Conservation (phyloP, 1,139 yeast species). For the Blastobotrys raffinosifermentans region DNA sequence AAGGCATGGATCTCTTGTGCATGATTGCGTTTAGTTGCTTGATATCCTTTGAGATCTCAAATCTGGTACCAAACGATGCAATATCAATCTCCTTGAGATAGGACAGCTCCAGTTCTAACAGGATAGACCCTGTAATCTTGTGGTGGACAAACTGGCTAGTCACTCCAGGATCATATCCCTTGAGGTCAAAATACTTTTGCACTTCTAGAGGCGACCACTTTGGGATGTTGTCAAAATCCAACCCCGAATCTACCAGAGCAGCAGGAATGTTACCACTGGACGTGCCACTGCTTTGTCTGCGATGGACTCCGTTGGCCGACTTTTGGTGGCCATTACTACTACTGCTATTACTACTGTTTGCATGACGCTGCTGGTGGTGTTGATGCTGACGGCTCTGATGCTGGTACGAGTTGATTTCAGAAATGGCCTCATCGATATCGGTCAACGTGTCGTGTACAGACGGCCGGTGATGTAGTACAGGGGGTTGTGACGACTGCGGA, state of each 20-base stretch:
- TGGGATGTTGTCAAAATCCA: slow-evolving; percentile 19
- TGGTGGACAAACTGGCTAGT: slow-evolving; percentile 80
- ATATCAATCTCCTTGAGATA: slow-evolving; percentile 89
- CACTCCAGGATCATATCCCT: slow-evolving; percentile 68
- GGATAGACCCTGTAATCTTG: slow-evolving; percentile 79
- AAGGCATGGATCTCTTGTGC: not conserved
- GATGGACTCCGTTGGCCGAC: not conserved
- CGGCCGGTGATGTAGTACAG: slow-evolving; percentile 4
- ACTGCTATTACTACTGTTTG: not conserved
- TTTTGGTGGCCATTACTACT: slow-evolving; percentile 1
- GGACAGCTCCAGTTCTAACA: slow-evolving; percentile 77
- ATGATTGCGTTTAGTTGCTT: slow-evolving; percentile 46
- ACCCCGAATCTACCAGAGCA: slow-evolving; percentile 6
- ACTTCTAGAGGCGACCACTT: slow-evolving; percentile 89
- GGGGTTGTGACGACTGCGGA: slow-evolving; percentile 15
- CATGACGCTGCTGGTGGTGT: slow-evolving; percentile 6
- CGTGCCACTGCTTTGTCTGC: slow-evolving; percentile 4
- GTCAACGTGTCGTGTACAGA: slow-evolving; percentile 57
- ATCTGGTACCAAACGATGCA: slow-evolving; percentile 88
- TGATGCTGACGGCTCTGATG: slow-evolving; percentile 3
- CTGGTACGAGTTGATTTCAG: slow-evolving; percentile 45
- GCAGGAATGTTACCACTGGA: slow-evolving; percentile 6
- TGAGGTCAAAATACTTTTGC: slow-evolving; percentile 60
- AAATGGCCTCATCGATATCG: slow-evolving; percentile 81
- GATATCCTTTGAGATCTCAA: slow-evolving; percentile 84